Base-by-base conservation (phyloP, 1,284 basidiomycete genomes). In the Fomitopsis betulina region DNA sequence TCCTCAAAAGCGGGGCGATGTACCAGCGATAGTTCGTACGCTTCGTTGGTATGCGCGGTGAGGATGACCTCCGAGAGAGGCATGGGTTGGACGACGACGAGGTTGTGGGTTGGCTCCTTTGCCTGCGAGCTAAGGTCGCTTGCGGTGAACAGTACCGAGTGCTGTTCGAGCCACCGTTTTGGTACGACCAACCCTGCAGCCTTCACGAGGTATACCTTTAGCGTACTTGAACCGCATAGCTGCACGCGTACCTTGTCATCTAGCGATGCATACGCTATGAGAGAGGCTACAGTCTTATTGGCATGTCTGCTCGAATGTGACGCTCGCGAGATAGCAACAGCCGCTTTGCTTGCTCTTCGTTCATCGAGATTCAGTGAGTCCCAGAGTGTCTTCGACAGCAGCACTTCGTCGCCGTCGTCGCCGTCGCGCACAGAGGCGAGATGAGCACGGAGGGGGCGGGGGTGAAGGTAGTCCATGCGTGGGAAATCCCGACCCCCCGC, bases 1-100 rank as follows among this genome's bases (percentile, higher is more conserved):
- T 67, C 63, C 56, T 81, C 77, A 39, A 85, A 64, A 4, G 69
- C 43, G 5, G 55, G 33, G 0, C 60, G 43, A 38, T 68, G 57
- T 3, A 62, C 50, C 25, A 56, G 64, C 3, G 70, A 68, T 32
- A 60, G 56, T 6, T 57, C 56, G 55, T 69, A 72, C 5, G 70
- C 66, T n/a, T 67, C 59, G 12, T 59, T 42, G 3, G 70, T 68
- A 2, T 67, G 63, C 45, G 53, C 75, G 65, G 60, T 66, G 60
- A 60, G 69, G 62, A 60, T 67, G 49, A 57, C 64, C 60, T 61
- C 76, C 72, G 59, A 71, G 65, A 64, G 72, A 54, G 60, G 65
- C 56, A 63, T 70, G 13, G 55, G 60, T 13, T 27, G 52, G 0
- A 68, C 66, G 21, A 65, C 64, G 4, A 64, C 62, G 38, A 64